These are phyloP conservation scores for Termitomyces bulborhizus DNA, from an alignment of 768 basidiomycete genomes.

Conservation along the genomic window DNA sequence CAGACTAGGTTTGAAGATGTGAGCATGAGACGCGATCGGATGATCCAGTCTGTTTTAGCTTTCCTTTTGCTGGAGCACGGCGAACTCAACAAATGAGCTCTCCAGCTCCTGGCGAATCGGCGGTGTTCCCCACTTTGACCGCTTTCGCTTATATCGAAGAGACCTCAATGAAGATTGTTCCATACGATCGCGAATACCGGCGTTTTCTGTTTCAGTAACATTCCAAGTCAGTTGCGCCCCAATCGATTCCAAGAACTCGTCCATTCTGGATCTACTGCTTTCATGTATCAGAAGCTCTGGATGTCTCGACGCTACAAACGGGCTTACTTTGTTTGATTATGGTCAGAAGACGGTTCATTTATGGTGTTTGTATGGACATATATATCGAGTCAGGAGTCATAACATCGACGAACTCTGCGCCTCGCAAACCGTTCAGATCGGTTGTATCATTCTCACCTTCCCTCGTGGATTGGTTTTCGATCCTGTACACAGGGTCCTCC, in stretches of 20 bases:
- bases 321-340: background rate
- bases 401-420: background rate
- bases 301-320: background rate
- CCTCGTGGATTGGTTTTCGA: background rate
- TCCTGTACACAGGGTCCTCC: background rate
- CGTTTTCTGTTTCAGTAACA: conserved; percentile 1
- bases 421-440: background rate
- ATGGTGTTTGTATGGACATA: background rate
- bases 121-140: background rate
- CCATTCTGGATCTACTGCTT: background rate
- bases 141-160: background rate
- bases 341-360: background rate
- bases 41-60: background rate
- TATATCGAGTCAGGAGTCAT: background rate
- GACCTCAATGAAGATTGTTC: background rate
- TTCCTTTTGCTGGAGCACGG: background rate
- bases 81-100: background rate
- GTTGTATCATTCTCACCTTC: background rate
- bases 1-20: background rate
- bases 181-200: background rate
- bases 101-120: background rate
- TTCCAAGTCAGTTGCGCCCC: background rate
- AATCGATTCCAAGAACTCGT: background rate
- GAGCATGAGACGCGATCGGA: background rate
- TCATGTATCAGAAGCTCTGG: background rate